Evolutionary conservation across 2,329 filamentous ascomycete genomes (phyloP).

Genomic region (Mariannaea elegans): DNA sequence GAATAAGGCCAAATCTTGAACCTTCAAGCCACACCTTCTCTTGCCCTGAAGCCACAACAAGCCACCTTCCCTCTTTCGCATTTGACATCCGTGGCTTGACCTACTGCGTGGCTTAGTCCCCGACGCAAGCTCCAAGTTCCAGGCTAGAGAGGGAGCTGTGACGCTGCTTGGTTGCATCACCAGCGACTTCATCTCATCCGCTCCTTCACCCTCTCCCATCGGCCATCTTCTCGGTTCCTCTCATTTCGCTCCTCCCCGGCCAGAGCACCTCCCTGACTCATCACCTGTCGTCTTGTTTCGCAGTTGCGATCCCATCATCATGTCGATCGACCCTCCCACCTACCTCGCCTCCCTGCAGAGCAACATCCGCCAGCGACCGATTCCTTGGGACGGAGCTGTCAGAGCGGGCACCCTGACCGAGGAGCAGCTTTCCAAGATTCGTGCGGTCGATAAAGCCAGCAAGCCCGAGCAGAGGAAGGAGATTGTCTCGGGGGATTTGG

Average conservation of each 20-base stretch:
- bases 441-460: conserved; percentile 94
- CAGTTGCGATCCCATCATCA: conserved; percentile 53
- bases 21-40: background rate
- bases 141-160: conserved; percentile 31
- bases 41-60: conserved; percentile 9
- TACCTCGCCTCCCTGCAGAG: conserved; percentile 89
- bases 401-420: conserved; percentile 94
- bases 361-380: conserved; percentile 95
- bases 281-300: conserved; percentile 28
- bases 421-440: conserved; percentile 93
- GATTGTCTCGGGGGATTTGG: conserved; percentile 80
- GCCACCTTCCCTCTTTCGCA: background rate
- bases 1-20: too few relatives aligned
- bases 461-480: conserved; percentile 84
- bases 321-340: conserved; percentile 92
- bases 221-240: conserved; percentile 17
- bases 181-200: conserved; percentile 39
- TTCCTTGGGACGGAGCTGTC: conserved; percentile 97
- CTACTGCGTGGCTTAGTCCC: conserved; percentile 27
- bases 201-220: conserved; percentile 24
- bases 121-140: conserved; percentile 25
- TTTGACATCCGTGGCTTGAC: conserved; percentile 25
- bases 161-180: conserved; percentile 44
- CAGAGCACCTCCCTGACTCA: conserved; percentile 18
- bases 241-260: conserved; percentile 19